phyloP scores from a whole-genome alignment of 2,329 filamentous ascomycete genomes.

The Apiospora sp. region DNA sequence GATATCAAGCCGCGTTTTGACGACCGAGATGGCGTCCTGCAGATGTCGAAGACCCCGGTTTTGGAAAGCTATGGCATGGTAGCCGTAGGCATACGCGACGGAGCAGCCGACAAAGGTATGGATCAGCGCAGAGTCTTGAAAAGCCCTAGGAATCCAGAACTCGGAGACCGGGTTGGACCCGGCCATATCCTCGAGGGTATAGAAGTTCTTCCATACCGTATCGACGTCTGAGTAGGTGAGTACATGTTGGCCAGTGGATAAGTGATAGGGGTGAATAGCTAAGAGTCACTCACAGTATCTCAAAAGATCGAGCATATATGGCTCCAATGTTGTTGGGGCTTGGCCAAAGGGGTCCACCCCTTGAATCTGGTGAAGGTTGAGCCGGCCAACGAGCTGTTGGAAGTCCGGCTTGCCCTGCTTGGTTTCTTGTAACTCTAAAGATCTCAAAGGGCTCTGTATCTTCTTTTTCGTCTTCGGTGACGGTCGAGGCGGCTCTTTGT shows the following conservation, averaged over 20 bases:
- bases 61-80: background rate
- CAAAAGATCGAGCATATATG: background rate
- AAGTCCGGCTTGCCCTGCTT: background rate
- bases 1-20: background rate
- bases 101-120: background rate
- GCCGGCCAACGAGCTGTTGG: background rate
- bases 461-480: background rate
- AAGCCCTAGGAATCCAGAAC: background rate
- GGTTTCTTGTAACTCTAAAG: too few relatives aligned
- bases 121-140: background rate
- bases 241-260: background rate
- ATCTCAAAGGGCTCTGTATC: background rate
- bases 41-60: background rate
- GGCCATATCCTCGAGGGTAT: background rate
- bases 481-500: background rate
- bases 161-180: background rate
- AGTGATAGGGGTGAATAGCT: background rate
- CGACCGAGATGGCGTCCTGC: background rate
- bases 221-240: background rate
- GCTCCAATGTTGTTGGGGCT: background rate
- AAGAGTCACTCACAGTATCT: background rate
- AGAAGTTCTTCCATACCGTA: background rate
- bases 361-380: background rate
- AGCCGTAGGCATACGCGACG: background rate
- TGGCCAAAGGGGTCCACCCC: background rate